Base-by-base conservation (phyloP, 148 eudicot species). In the Cornus florida region DNA sequence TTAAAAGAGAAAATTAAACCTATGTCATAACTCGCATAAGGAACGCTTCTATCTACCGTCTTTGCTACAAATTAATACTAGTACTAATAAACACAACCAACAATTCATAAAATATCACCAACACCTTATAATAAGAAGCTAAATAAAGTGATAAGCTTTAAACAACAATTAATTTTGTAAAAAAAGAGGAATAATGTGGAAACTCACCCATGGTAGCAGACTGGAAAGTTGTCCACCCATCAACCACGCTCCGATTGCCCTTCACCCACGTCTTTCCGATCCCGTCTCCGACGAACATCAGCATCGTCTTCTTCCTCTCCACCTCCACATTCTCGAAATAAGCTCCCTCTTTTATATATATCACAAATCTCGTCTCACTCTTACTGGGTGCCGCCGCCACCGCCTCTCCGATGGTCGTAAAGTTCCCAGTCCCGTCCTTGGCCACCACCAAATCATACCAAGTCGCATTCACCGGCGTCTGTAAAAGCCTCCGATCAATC, bases 191-290 rank as follows among this genome's bases (percentile, higher is more conserved):
- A 38, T 10, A 70, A n/a, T 56, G n/a, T 8, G 19, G 10, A 69
- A 74, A 87, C 94, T 84, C 66, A 93, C 97, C 94, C 53, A 91
- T 86, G 5, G 94, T 91, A 59, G 91, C 80, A 57, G 97, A 93
- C 69, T 92, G 86, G 79, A 91, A 93, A 50, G 97, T 93, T 35
- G 97, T 91, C 89, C 89, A 93, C 0, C 97, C 97, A 84, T 93
- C 97, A 23, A 82, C 84, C 10, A 93, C 95, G 57, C 82, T 93
- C 76, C 93, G 83, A 33, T 93, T 90, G 0, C 89, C 97, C 81
- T 93, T 93, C 0, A 93, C 82, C 77, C 76, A 12, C 10, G 97
- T 93, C 64, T 90, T 90, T 0, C 92, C 95, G 41, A 93, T 91
- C 10, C 97, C 97, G 74, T 93, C 97, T 78, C 97, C 97, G 17